Evolutionary conservation across 2,329 filamentous ascomycete species (phyloP).

Genomic region (Verticillium nonalfalfae): DNA sequence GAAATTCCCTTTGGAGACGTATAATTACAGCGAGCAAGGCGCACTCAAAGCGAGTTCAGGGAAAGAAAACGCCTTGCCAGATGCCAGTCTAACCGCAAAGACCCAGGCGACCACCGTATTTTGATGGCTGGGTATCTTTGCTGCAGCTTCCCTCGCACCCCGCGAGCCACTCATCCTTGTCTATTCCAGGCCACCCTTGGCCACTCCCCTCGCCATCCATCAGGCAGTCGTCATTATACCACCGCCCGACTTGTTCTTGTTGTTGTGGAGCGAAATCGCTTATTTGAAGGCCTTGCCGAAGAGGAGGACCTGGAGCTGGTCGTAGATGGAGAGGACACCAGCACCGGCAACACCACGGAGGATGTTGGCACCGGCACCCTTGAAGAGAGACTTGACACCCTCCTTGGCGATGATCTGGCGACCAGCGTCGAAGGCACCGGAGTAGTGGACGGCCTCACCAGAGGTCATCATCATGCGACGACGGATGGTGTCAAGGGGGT

Average conservation of each 20-base stretch:
- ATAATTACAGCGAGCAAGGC: constrained; percentile 58
- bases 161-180: constrained; percentile 26
- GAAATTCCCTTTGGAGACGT: constrained; percentile 48
- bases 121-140: constrained; percentile 32
- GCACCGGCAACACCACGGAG: constrained; percentile 99
- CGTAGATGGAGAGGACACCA: constrained; percentile 99
- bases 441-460: constrained; percentile 99
- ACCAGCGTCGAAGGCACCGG: constrained; percentile 89
- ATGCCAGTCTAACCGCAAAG: constrained; percentile 41
- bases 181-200: constrained; percentile 5
- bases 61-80: constrained; percentile 38
- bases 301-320: constrained; percentile 97
- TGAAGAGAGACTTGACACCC: constrained; percentile 99
- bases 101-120: constrained; percentile 25
- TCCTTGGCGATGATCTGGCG: constrained; percentile 96
- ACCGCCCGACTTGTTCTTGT: background rate
- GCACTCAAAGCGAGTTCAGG: constrained; percentile 36
- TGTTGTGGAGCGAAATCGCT: background rate
- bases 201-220: background rate
- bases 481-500: constrained; percentile 99
- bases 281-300: constrained; percentile 99
- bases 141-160: constrained; percentile 40
- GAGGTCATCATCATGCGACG: constrained; percentile 99
- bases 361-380: constrained; percentile 99
- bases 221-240: background rate